Evolutionary conservation across 257 asterid genomes (phyloP).

Genomic region (Euphrasia confusa): DNA sequence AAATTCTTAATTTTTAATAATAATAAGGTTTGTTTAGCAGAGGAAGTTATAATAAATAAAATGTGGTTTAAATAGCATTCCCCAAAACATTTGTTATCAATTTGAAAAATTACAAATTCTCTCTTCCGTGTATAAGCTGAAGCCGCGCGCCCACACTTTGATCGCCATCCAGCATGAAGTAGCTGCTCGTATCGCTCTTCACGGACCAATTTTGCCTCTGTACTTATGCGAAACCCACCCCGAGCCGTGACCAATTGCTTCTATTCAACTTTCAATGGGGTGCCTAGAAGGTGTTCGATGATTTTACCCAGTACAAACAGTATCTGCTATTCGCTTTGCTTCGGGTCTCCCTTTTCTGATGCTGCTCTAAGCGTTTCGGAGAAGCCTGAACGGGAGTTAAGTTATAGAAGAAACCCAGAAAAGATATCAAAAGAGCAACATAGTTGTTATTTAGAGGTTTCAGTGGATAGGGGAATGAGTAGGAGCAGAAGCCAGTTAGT

Average conservation of each 20-base stretch:
- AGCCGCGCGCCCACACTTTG: too few species aligned
- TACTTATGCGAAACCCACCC: conserved; percentile 34
- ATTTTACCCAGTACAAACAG: conserved; percentile 27
- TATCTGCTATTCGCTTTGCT: conserved; percentile 19
- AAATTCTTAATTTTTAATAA: too few species aligned
- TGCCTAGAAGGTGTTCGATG: conserved; percentile 35
- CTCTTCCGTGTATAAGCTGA: too few species aligned
- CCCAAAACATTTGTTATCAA: too few species aligned
- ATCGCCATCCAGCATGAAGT: too few species aligned
- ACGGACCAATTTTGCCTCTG: conserved; percentile 16
- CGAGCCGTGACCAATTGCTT: conserved; percentile 22
- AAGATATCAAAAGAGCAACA: conserved; percentile 11
- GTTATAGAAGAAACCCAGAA: conserved; percentile 15
- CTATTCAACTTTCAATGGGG: conserved; percentile 26
- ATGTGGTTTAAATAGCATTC: too few species aligned
- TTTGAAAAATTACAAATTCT: too few species aligned
- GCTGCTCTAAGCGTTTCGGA: conserved; percentile 30
- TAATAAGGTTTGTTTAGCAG: too few species aligned
- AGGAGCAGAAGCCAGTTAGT: conserved; percentile 3
- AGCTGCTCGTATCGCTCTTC: too few species aligned
- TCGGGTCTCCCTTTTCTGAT: conserved; percentile 28
- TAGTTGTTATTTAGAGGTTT: conserved; percentile 26
- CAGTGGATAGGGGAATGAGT: conserved; percentile 23
- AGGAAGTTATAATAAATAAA: too few species aligned
- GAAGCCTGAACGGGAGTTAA: conserved; percentile 13